phyloP scores from a whole-genome alignment of 768 basidiomycete genomes.

The Kwoniella sp. region DNA sequence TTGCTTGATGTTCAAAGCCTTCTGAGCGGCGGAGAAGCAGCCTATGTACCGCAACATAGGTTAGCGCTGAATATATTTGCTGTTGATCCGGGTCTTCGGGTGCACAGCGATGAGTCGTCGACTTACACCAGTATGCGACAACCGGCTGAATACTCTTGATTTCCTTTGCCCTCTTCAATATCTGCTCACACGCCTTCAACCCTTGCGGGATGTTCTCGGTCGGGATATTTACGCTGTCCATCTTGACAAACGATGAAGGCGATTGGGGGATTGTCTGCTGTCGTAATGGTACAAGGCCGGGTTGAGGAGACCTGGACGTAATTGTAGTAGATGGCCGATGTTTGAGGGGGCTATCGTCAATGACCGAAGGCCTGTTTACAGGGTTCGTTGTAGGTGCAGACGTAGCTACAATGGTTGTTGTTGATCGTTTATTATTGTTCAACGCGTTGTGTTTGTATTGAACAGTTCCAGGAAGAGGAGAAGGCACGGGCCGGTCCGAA shows the following conservation, averaged over 20 bases:
- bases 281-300: no score
- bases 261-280: neutral
- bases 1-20: constrained; percentile 66
- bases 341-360: neutral
- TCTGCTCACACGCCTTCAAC: constrained; percentile 67
- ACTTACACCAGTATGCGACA: constrained; percentile 93
- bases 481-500: neutral
- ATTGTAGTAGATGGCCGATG: neutral
- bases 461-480: neutral
- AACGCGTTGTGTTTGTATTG: neutral
- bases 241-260: constrained; percentile 13
- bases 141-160: constrained; percentile 77
- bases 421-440: neutral
- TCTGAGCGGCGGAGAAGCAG: constrained; percentile 87
- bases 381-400: neutral
- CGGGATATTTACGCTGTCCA: constrained; percentile 49
- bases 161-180: constrained; percentile 87
- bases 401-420: neutral
- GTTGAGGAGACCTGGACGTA: neutral
- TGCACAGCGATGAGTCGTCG: no score
- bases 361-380: neutral
- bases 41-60: no score
- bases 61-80: no score
- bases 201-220: constrained; percentile 51
- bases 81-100: neutral